Conservation (phyloP, 352 stramenopile species). For the Phytophthora palmivora region DNA sequence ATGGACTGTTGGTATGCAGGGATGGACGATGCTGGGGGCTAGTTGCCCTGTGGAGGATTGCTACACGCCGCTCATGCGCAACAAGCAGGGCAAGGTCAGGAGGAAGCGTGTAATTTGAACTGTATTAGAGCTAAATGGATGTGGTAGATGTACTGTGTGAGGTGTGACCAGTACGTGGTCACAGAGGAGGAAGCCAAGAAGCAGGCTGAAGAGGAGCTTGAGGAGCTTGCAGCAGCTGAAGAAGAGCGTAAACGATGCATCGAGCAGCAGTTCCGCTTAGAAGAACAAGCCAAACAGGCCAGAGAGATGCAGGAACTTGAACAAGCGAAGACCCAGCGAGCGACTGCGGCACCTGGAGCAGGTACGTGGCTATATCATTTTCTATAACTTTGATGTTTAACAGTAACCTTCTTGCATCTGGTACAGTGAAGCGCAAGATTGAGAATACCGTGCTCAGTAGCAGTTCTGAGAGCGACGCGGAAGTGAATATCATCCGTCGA, state of each 20-base stretch:
- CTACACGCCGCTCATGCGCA: slow-evolving; percentile 83
- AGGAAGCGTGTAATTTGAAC: not conserved
- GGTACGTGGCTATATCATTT: slow-evolving; percentile 29
- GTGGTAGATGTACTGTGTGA: slow-evolving; percentile 77
- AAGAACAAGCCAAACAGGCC: slow-evolving; percentile 69
- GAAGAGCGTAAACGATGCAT: slow-evolving; percentile 53
- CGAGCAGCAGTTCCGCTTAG: slow-evolving; percentile 71
- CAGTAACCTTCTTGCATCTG: not conserved
- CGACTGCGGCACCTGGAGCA: slow-evolving; percentile 18
- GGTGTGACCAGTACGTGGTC: slow-evolving; percentile 77
- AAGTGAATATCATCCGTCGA: slow-evolving; percentile 55
- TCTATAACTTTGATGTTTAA: not conserved
- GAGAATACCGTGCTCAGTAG: slow-evolving; percentile 24
- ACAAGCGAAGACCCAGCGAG: slow-evolving; percentile 19
- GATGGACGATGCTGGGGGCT: slow-evolving; percentile 78
- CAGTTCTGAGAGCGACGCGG: slow-evolving; percentile 39
- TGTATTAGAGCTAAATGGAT: not conserved
- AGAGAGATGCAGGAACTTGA: slow-evolving; percentile 55
- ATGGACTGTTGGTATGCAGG: slow-evolving; percentile 38
- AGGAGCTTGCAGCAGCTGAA: slow-evolving; percentile 49
- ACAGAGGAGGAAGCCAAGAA: slow-evolving; percentile 75
- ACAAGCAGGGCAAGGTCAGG: slow-evolving; percentile 66
- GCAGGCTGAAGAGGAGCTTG: slow-evolving; percentile 44
- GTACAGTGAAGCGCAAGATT: slow-evolving; percentile 60
- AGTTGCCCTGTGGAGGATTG: slow-evolving; percentile 76